phyloP scores from a whole-genome alignment of 1,139 yeast genomes.

The Yamadazyma atlantica region DNA sequence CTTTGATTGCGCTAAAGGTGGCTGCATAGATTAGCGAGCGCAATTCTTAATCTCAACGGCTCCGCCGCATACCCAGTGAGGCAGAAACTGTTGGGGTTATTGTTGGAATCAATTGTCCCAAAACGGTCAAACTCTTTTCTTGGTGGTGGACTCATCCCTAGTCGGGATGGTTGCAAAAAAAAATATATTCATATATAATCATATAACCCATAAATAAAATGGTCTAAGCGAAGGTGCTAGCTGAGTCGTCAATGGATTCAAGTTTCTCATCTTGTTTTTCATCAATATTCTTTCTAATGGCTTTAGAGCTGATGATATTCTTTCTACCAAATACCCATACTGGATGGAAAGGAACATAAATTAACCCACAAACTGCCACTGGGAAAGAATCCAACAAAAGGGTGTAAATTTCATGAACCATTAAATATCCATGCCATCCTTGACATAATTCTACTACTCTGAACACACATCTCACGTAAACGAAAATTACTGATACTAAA shows the following conservation, averaged over 20 bases:
- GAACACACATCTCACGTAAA: conserved; percentile 75
- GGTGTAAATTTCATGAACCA: conserved; percentile 69
- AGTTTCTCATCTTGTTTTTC: not conserved
- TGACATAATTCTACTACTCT: conserved; percentile 76
- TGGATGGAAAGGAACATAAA: conserved; percentile 63
- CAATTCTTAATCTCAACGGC: too few species aligned
- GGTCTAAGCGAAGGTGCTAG: not conserved
- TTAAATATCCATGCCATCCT: conserved; percentile 78
- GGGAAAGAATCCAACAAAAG: conserved; percentile 76
- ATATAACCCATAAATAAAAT: not conserved
- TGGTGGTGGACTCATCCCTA: too few species aligned
- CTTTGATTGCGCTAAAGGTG: too few species aligned
- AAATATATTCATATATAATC: too few species aligned
- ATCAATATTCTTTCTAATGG: conserved; percentile 27
- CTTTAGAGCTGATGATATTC: conserved; percentile 34
- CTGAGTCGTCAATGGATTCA: not conserved
- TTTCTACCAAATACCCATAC: conserved; percentile 51
- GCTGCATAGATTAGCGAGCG: too few species aligned
- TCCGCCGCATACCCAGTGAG: too few species aligned
- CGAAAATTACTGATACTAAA: conserved; percentile 52
- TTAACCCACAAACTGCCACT: conserved; percentile 48
- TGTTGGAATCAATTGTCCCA: too few species aligned
- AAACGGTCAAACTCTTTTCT: too few species aligned
- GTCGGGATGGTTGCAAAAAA: too few species aligned
- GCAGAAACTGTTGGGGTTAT: too few species aligned